These are phyloP conservation scores for Penicillium crystallinum DNA, from an alignment of 495 filamentous ascomycete species.

Conservation along the genomic window DNA sequence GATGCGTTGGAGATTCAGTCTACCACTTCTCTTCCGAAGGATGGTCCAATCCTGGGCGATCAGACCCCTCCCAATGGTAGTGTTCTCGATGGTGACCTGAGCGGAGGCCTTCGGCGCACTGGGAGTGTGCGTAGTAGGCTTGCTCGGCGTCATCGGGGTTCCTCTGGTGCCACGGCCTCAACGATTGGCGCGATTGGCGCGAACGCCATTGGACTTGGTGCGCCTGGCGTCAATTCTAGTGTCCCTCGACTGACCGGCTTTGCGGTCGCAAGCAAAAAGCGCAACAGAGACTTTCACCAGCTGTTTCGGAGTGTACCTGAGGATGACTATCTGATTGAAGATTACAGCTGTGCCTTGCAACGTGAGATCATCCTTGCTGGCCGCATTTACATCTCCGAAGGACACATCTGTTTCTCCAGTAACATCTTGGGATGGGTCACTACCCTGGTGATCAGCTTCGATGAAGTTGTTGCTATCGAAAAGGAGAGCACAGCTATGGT, in stretches of 20 bases:
- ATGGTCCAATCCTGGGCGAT: constrained; percentile 41
- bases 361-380: constrained; percentile 94
- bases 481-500: constrained; percentile 95
- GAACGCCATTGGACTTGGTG: constrained; percentile 58
- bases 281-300: constrained; percentile 91
- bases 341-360: constrained; percentile 95
- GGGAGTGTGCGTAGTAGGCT: constrained; percentile 81
- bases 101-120: constrained; percentile 57
- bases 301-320: constrained; percentile 95
- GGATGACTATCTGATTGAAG: constrained; percentile 96
- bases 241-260: constrained; percentile 85
- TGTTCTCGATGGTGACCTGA: constrained; percentile 60
- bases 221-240: constrained; percentile 51
- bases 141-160: constrained; percentile 70
- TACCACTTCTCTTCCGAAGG: constrained; percentile 29
- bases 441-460: constrained; percentile 94
- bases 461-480: constrained; percentile 93
- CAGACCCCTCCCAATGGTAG: constrained; percentile 62
- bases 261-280: constrained; percentile 90
- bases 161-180: constrained; percentile 72
- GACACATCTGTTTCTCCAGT: constrained; percentile 96
- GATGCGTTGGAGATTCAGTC: constrained; percentile 31
- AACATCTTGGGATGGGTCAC: constrained; percentile 99
- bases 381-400: constrained; percentile 91
- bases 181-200: constrained; percentile 68